Evolutionary conservation across 2,329 filamentous ascomycete species (phyloP), one percentile per base, ranked within the genome.

Genomic region (Ceratocystis huliohia): DNA sequence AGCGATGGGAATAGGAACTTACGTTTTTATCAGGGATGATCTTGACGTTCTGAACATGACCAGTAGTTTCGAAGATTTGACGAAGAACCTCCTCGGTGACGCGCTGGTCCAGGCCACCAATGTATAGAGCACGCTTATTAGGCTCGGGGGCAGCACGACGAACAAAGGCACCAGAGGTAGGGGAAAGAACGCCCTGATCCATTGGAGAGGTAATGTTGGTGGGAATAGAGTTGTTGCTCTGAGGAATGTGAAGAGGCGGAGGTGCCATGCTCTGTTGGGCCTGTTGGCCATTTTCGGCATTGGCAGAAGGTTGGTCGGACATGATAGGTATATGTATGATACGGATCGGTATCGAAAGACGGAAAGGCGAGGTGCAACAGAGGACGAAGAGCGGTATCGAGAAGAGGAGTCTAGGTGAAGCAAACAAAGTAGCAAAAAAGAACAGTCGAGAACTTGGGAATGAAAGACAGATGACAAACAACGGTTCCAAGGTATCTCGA

Each of bases 21-120:
- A 96, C 92, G 78, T 96, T 99, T 83, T 99, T 99, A 82, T 99
- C 94, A 64, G 94, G 94, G 75, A 99, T 99, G 74, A 99, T 96
- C 82, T 99, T 99, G 75, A 99, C 94, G 74, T 91, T 96, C 78
- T 96, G 88, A 70, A 99, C 94, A 78, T 99, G 94, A 67, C 94
- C 94, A 68, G 92, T 96, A 5, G 94, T 99, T 81, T 99, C 94
- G 74, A 99, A 99, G 73, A 97, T 97, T 77, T 97, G 93, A 74
- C 91, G 91, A 76, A 97, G 78, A 66, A 97, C 91, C 74, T 97
- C 93, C 78, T 97, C 93, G 41, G 93, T 96, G 69, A 97, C 93
- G 71, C 94, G 85, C 72, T 92, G 91, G 75, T 99, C 94, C 71
- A 99, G 81, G 66, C 94, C 94, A 70, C 94, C 94, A 68, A 99